A percentile compares a stretch with the other conserved stretches of the same genome.
These are phyloP conservation scores for Aspergillus puulaauensis DNA, from an alignment of 2,329 filamentous ascomycete species.

Conservation along the genomic window DNA sequence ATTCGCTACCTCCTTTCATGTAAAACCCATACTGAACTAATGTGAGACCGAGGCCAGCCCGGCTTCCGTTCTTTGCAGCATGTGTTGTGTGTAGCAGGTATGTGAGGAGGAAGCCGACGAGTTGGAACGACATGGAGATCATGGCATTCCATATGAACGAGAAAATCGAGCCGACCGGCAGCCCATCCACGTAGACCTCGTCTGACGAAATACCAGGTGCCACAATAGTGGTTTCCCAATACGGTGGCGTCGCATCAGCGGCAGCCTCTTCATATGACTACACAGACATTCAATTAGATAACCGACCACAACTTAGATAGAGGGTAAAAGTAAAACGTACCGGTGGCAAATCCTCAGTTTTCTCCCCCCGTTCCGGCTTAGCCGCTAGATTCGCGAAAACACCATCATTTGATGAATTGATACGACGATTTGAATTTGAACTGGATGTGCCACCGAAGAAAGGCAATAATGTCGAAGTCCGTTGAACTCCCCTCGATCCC, in stretches of 20 bases:
- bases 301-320: background rate
- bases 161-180: constrained; percentile 85
- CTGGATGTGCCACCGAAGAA: constrained; percentile 44
- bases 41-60: constrained; percentile 89
- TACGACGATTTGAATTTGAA: constrained; percentile 51
- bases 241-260: constrained; percentile 90
- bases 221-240: constrained; percentile 98
- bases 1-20: constrained; percentile 68
- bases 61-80: constrained; percentile 95
- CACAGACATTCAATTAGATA: constrained; percentile 34
- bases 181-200: constrained; percentile 94
- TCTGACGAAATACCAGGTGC: constrained; percentile 88
- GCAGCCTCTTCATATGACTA: constrained; percentile 98
- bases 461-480: constrained; percentile 56
- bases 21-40: constrained; percentile 96
- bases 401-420: constrained; percentile 80
- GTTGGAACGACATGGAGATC: constrained; percentile 96
- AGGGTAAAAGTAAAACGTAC: constrained; percentile 55
- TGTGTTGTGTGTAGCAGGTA: constrained; percentile 98
- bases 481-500: constrained; percentile 33
- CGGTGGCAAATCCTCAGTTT: constrained; percentile 87
- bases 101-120: constrained; percentile 95
- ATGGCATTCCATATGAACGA: constrained; percentile 77
- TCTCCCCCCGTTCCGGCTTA: constrained; percentile 78
- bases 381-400: constrained; percentile 95